These are phyloP conservation scores for Neurospora tetraspora DNA, from an alignment of 495 filamentous ascomycete genomes.

Conservation along the genomic window DNA sequence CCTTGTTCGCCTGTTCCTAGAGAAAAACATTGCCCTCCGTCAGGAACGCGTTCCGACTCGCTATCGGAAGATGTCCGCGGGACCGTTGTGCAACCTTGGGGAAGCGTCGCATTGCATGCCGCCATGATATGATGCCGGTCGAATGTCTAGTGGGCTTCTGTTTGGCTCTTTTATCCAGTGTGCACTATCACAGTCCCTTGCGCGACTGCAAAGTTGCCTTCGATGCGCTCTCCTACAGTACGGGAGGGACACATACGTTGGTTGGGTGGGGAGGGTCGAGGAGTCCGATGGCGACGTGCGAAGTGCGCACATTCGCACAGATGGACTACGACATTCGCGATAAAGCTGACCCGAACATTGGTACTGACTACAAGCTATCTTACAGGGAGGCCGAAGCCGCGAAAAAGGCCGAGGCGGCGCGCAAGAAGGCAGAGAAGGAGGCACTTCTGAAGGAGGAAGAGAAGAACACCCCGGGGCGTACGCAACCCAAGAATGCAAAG, in stretches of 20 bases:
- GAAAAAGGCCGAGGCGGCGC: constrained; percentile 76
- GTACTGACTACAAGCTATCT: neutral
- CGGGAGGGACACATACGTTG: neutral
- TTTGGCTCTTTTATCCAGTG: neutral
- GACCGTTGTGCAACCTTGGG: neutral
- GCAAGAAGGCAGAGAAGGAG: constrained; percentile 82
- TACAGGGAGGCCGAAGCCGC: constrained; percentile 69
- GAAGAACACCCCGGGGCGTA: constrained; percentile 52
- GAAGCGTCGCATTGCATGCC: neutral
- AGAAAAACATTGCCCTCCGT: neutral
- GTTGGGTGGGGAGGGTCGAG: neutral
- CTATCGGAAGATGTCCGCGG: neutral
- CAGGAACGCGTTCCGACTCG: neutral
- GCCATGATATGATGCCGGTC: neutral
- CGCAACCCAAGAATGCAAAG: constrained; percentile 48
- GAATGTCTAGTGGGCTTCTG: neutral
- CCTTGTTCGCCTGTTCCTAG: neutral
- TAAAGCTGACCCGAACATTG: neutral
- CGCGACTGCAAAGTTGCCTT: neutral
- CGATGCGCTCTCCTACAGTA: neutral
- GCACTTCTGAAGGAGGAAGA: constrained; percentile 81
- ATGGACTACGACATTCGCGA: constrained; percentile 1
- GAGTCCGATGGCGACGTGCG: neutral
- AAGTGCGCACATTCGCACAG: neutral
- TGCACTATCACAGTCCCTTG: neutral